Conservation (phyloP, 805 yeast species). For the Kuraishia hungarica region DNA sequence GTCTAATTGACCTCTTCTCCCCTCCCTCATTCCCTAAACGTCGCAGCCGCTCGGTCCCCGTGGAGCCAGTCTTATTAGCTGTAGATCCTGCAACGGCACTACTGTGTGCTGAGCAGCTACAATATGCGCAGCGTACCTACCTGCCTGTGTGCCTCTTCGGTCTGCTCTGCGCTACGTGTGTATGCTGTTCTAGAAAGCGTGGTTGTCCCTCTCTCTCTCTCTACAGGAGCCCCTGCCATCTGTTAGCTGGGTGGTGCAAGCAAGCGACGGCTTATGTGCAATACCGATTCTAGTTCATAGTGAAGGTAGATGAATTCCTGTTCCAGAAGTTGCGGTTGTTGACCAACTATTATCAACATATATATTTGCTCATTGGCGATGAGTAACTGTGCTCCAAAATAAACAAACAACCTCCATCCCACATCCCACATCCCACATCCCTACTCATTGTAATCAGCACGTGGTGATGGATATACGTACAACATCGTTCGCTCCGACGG, state of each 20-base stretch:
- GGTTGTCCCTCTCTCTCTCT: background rate
- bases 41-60: background rate
- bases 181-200: background rate
- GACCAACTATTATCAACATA: too few species aligned
- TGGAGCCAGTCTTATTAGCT: too few species aligned
- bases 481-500: background rate
- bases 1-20: background rate
- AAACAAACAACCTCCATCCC: background rate
- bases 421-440: background rate
- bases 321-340: background rate
- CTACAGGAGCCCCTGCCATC: background rate
- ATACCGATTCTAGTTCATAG: background rate
- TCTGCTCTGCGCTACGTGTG: background rate
- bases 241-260: background rate
- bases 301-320: background rate
- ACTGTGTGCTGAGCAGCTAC: background rate
- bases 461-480: background rate
- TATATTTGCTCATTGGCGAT: background rate
- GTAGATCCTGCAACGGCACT: background rate
- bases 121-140: background rate
- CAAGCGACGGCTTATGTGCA: background rate
- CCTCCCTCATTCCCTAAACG: too few species aligned
- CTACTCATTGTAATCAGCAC: background rate
- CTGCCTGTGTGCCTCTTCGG: background rate
- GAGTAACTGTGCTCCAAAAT: background rate